Base-by-base conservation (phyloP, 2,329 filamentous ascomycete species). In the Alternaria brassicae region DNA sequence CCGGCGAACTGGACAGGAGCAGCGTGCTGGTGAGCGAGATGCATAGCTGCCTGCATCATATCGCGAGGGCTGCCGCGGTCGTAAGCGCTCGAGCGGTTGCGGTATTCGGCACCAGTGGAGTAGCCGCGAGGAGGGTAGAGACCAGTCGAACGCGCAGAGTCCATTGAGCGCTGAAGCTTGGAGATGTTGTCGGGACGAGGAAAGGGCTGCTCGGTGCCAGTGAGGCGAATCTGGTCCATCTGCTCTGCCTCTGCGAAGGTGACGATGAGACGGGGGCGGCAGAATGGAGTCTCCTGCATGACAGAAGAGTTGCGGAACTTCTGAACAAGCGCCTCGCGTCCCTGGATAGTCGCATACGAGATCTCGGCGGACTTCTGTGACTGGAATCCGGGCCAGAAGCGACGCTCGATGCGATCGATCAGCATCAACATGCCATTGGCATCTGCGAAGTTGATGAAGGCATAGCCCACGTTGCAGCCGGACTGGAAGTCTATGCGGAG, bases 241-340 rank as follows among this genome's bases (percentile, higher is more conserved):
- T 76, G 2, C 79, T 82, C 4, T 51, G 82, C 80, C 8, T 82
- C 81, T 30, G 73, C 75, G 21, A 78, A 74, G 39, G 85, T 84
- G 61, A 82, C 80, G 77, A 85, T 89, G 5, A 77, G 53, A 39
- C 96, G 96, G 0, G 95, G 95, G 1, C 92, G 89, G 71, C 92
- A 96, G 52, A 90, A 88, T 0, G 87, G 83, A 10, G 88, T 86
- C 78, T 98, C 93, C 1, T 94, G 83, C 92, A 98, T 97, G 28
- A 99, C 93, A 0, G 92, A 94, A 37, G 92, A 97, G 81, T 99
- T 99, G 34, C 95, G 89, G 73, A 99, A 99, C 75, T 98, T 97
- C 76, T 96, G 91, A 6, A 97, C 87, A 0, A 98, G 84, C 64
- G 92, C 94, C 72, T 97, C 93, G 63, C 90, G 90, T 44, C 95